Base-by-base conservation (phyloP, 1,139 yeast species). In the Debaryomycetaceae sp. region DNA sequence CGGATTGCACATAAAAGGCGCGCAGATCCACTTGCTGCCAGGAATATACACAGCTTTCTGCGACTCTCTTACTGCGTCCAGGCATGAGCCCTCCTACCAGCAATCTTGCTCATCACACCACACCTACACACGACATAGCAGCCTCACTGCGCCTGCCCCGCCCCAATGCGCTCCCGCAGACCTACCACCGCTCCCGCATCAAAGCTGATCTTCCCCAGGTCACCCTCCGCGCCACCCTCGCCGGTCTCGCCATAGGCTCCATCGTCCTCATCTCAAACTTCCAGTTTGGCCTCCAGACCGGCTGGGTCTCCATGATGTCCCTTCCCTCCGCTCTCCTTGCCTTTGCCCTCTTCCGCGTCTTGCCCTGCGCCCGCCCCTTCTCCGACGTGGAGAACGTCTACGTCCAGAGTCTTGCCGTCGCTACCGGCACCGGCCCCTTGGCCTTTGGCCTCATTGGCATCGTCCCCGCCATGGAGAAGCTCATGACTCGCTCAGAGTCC, bases 271-370 rank as follows among this genome's bases (percentile, higher is more conserved):
- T 86, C 15, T 83, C 95, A 3, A 90, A 90, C 51, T 90, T 90
- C 58, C 97, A 87, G 48, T 90, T 90, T 51, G 98, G 98, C 1
- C 62, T 90, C 18, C 98, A 90, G 47, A 87, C 96, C 0, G 98
- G 98, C 2, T 90, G 98, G 98, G 96, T 90, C 2, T 85, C 95
- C 6, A 90, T 90, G 98, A 90, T 90, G 98, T 81, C 95, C n/a
- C 60, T 90, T 32, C 97, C 98, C 0, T 80, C 95, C 5, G 95
- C 97, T 0, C 55, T 90, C 30, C 54, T 90, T 15, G 96, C 93
- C 1, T 87, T 75, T 53, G 82, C 95, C 1, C 58, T 80, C 15
- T 90, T 87, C 57, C 78, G 74, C 40, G 41, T 71, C 3, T 62
- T 72, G 30, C 67, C 61, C 24, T 71, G 44, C 42, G 58, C 50